Evolutionary conservation across 2,329 filamentous ascomycete species (phyloP), one percentile per base, ranked within the genome.

Genomic region (Diatrype stigma): DNA sequence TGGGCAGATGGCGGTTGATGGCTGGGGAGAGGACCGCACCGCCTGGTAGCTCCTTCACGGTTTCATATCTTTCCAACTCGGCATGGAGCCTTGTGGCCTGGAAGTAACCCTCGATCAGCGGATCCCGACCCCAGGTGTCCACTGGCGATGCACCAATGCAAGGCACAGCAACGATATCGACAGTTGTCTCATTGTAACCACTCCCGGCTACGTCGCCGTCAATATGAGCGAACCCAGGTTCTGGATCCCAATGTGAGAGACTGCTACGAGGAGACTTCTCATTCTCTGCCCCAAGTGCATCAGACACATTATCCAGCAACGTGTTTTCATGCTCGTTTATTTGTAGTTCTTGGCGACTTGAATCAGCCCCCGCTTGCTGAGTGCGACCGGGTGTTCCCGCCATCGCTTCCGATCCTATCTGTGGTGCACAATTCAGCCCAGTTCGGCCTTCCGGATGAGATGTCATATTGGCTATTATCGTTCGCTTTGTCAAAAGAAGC

Each of bases 161-260:
- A 0, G 79, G 77, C 6, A 82, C 73, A 6, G 77, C 72, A 37
- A 82, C 69, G 42, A 82, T 68, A 49, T 82, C 79, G 45, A 80
- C 77, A 3, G 68, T 72, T 1, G 79, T 82, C 57, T 80, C 72
- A 51, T 82, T 79, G 56, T 80, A 74, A 2, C 71, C 70, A 2
- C 60, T 54, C 6, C 73, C 73, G 11, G 63, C 63, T 12, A 75
- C 62, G n/a, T 75, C 73, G 30, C 73, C 73, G 38, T 73, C 69
- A 35, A 75, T 61, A 11, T 68, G 63, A n/a, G 67, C 70, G 42
- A 75, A 76, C 0, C 72, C 70, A 1, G 73, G 66, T 17, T 65
- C 65, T 1, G 63, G 59, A 26, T 66, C 60, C 62, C 60, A 63
- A 48, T 66, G 62, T 19, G 65, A 68, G 19, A 51, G 53, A 48